A percentile compares a stretch with the other conserved stretches of the same genome.
Evolutionary conservation across 169 alveolate genomes (phyloP).

Genomic region (Theileria parva): DNA sequence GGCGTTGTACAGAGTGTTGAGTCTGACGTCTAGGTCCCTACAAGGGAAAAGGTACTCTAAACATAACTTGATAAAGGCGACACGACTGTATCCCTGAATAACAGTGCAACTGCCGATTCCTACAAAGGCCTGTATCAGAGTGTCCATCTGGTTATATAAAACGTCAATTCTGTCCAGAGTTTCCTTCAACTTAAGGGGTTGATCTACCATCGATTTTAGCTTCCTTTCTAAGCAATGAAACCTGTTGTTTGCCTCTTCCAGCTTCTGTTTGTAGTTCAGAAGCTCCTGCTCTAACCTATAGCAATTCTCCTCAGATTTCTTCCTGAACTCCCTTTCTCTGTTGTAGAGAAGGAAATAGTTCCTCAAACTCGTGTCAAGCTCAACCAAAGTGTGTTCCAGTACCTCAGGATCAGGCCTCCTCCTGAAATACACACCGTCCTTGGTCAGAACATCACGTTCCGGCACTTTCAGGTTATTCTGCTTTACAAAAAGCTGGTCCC

Average conservation of each 20-base stretch:
- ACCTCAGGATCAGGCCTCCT: constrained; percentile 79
- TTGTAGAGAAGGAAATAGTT: constrained; percentile 77
- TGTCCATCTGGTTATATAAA: constrained; percentile 81
- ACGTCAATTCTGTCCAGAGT: constrained; percentile 82
- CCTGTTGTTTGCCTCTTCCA: constrained; percentile 67
- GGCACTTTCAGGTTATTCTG: constrained; percentile 54
- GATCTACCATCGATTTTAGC: constrained; percentile 75
- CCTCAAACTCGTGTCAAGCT: constrained; percentile 76
- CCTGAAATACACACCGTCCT: constrained; percentile 64
- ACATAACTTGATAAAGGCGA: constrained; percentile 71
- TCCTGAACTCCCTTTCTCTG: constrained; percentile 79
- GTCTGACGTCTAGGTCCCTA: constrained; percentile 81
- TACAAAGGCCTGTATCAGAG: constrained; percentile 85
- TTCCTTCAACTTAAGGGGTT: constrained; percentile 78
- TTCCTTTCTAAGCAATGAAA: constrained; percentile 72
- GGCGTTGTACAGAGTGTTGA: constrained; percentile 80
- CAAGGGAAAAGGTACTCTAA: constrained; percentile 84
- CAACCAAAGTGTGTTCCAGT: constrained; percentile 80
- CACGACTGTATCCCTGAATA: constrained; percentile 67
- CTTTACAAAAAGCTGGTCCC: constrained; percentile 58
- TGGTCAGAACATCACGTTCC: constrained; percentile 55
- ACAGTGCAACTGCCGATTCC: constrained; percentile 84
- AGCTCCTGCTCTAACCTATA: constrained; percentile 79
- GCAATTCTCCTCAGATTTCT: constrained; percentile 71
- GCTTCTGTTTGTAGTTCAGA: constrained; percentile 61